Base-by-base conservation (phyloP, 108 stramenopile genomes). In the Skeletonema marinoi region DNA sequence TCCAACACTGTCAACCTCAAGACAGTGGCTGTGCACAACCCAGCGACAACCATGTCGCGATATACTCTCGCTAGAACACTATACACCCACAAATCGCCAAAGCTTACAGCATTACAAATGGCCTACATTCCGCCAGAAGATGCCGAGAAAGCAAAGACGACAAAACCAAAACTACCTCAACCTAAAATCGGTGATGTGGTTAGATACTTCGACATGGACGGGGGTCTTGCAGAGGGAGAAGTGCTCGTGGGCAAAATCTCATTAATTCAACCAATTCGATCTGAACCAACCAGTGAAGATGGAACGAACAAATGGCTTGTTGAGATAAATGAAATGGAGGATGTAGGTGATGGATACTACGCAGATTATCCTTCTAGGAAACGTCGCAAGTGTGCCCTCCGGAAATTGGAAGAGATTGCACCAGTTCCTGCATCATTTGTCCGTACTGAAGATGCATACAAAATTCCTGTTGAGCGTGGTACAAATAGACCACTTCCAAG, bases 311-410 rank as follows among this genome's bases (percentile, higher is more conserved):
- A 66, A 17, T 95, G 85, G 86, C 62, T 85, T 32, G 84, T 85
- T 30, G 94, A 95, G 72, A 68, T 95, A 35, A 85, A 81, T n/a
- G 85, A 88, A 66, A 71, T 95, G 66, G 90, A 92, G 69, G 84
- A 95, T 78, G 80, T 93, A 14, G 92, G 92, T 11, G 89, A 92
- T 62, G 94, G 94, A 12, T 95, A 92, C 60, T 95, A 71, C 80
- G 92, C 88, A 44, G 94, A 95, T 62, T 92, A 91, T 73, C 83
- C 87, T 38, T 76, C 76, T 16, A 71, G 85, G 2, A 76, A 77
- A 59, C 74, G 82, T 16, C 90, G 88, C 8, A 71, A 60, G 38
- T 36, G 71, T 31, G 78, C 85, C 10, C 65, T 86, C 32, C 90
- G 92, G 7, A 70, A 78, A 14, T 66, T 95, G 51, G 62, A 70